Conservation (phyloP, 177 flowering plant species). For the Telopea speciosissima region DNA sequence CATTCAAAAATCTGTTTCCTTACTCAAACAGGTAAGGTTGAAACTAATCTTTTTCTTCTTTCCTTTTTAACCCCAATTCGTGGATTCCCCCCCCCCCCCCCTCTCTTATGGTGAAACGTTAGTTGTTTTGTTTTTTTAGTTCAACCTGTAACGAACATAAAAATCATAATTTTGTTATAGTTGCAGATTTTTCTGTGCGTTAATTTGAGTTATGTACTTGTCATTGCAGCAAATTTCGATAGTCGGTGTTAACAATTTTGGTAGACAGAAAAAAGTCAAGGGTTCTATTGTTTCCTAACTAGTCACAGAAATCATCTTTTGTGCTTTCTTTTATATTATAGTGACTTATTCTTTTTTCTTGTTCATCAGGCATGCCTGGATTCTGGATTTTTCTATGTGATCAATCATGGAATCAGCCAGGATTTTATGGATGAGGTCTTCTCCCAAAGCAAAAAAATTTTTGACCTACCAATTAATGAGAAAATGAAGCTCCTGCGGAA, state of each 20-base stretch:
- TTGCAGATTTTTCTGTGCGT: neutral
- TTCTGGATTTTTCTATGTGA: slow-evolving; percentile 87
- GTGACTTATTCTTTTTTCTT: neutral
- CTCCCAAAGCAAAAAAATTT: slow-evolving; percentile 59
- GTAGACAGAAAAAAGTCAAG: too few relatives aligned
- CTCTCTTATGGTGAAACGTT: too few relatives aligned
- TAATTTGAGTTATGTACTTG: neutral
- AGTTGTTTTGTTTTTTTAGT: too few relatives aligned
- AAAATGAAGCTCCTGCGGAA: slow-evolving; percentile 86
- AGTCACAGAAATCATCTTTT: neutral
- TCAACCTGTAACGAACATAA: neutral
- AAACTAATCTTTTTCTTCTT: neutral
- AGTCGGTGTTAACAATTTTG: too few relatives aligned
- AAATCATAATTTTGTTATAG: too few relatives aligned
- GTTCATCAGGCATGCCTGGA: slow-evolving; percentile 77
- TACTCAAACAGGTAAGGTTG: slow-evolving; percentile 50
- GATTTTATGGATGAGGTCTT: slow-evolving; percentile 86
- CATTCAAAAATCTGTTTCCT: slow-evolving; percentile 35
- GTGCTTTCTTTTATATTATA: neutral
- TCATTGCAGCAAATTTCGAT: too few relatives aligned
- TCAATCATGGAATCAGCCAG: slow-evolving; percentile 80
- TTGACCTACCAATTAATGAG: slow-evolving; percentile 44
- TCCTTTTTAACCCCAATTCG: neutral
- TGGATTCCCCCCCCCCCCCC: too few relatives aligned
- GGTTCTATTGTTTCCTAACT: neutral